A percentile compares a stretch with the other conserved stretches of the same genome.
phyloP scores from a whole-genome alignment of 2,329 filamentous ascomycete genomes.

The Chrysoporthe puriensis region DNA sequence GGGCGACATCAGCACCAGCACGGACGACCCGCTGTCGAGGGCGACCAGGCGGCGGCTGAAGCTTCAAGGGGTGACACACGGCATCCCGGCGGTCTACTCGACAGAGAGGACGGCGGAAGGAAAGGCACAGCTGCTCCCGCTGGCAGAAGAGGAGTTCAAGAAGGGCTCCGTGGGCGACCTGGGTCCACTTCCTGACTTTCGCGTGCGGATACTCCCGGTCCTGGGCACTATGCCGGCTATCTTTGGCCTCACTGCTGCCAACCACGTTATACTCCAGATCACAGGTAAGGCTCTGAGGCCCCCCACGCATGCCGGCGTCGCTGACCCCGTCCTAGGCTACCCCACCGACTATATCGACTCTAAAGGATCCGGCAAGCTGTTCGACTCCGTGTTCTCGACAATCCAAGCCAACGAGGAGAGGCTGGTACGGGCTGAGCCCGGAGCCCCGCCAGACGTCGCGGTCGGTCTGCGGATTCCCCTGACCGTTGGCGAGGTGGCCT shows the following conservation, averaged over 20 bases:
- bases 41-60: slow-evolving; percentile 82
- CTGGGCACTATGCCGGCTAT: slow-evolving; percentile 97
- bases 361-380: slow-evolving; percentile 88
- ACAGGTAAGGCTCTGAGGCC: slow-evolving; percentile 43
- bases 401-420: slow-evolving; percentile 82
- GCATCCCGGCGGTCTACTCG: slow-evolving; percentile 91
- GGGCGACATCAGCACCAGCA: slow-evolving; percentile 86
- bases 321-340: slow-evolving; percentile 58
- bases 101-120: slow-evolving; percentile 88
- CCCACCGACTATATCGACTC: slow-evolving; percentile 81
- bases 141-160: slow-evolving; percentile 83
- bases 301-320: neutral
- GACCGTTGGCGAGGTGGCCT: slow-evolving; percentile 79
- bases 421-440: slow-evolving; percentile 59
- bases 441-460: slow-evolving; percentile 50
- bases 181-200: slow-evolving; percentile 87
- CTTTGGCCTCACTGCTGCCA: slow-evolving; percentile 89
- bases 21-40: slow-evolving; percentile 86
- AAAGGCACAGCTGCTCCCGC: slow-evolving; percentile 85
- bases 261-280: slow-evolving; percentile 86
- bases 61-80: slow-evolving; percentile 74
- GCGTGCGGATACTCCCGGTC: slow-evolving; percentile 92
- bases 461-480: slow-evolving; percentile 80
- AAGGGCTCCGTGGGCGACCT: slow-evolving; percentile 87
- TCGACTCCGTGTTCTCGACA: slow-evolving; percentile 77